phyloP scores from a whole-genome alignment of 2,329 filamentous ascomycete genomes.

The Cryphonectria parasitica region DNA sequence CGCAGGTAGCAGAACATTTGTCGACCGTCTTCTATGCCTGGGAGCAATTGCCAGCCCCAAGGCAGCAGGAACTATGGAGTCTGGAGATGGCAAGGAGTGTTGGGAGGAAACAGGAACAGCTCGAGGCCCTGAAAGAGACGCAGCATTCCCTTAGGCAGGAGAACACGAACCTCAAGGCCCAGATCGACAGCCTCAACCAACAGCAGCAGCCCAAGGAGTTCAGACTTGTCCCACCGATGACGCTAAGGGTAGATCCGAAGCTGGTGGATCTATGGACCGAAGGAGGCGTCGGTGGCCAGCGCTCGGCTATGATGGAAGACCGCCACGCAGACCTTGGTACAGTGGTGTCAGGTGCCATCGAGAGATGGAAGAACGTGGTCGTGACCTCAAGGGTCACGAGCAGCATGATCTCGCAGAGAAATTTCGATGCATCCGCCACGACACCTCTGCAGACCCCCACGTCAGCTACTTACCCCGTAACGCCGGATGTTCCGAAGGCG shows the following conservation, averaged over 20 bases:
- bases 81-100: slow-evolving; percentile 65
- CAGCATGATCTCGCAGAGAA: slow-evolving; percentile 55
- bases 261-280: slow-evolving; percentile 53
- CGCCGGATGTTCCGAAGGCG: slow-evolving; percentile 31
- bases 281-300: slow-evolving; percentile 45
- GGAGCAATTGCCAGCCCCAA: slow-evolving; percentile 63
- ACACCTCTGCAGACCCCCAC: slow-evolving; percentile 30
- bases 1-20: slow-evolving; percentile 73
- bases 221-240: slow-evolving; percentile 55
- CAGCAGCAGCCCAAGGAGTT: slow-evolving; percentile 65
- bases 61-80: slow-evolving; percentile 63
- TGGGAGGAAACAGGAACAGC: slow-evolving; percentile 59
- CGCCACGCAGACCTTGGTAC: slow-evolving; percentile 56
- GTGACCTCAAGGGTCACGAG: slow-evolving; percentile 50
- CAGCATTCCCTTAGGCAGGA: slow-evolving; percentile 60
- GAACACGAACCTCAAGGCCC: slow-evolving; percentile 57
- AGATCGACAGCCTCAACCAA: slow-evolving; percentile 63
- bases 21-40: slow-evolving; percentile 79
- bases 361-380: slow-evolving; percentile 66
- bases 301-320: slow-evolving; percentile 52
- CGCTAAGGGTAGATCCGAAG: slow-evolving; percentile 55
- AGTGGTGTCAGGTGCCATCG: slow-evolving; percentile 58
- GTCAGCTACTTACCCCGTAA: slow-evolving; percentile 33
- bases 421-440: slow-evolving; percentile 45
- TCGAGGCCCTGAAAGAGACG: slow-evolving; percentile 53